Evolutionary conservation across 2,329 filamentous ascomycete genomes (phyloP).

Genomic region (Aspergillus sp.): DNA sequence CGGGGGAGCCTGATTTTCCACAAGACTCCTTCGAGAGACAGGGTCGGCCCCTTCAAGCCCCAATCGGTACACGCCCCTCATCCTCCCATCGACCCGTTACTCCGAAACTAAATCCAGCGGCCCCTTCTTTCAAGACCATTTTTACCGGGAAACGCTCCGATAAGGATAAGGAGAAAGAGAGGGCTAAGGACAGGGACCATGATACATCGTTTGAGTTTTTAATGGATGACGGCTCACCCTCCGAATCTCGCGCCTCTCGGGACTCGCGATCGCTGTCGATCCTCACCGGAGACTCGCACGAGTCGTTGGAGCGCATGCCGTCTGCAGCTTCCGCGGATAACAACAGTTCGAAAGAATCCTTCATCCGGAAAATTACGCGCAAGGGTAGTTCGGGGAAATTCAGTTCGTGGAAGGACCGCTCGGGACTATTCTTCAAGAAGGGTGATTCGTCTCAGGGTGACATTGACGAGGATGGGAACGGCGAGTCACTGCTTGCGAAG

Average conservation of each 20-base stretch:
- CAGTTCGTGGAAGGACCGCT: conserved; percentile 53
- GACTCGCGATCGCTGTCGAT: conserved; percentile 46
- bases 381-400: conserved; percentile 53
- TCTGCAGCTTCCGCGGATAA: conserved; percentile 44
- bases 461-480: conserved; percentile 43
- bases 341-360: conserved; percentile 46
- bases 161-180: conserved; percentile 45
- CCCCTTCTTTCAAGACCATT: conserved; percentile 79
- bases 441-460: conserved; percentile 45
- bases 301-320: conserved; percentile 48
- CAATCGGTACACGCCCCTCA: conserved; percentile 77
- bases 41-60: conserved; percentile 57
- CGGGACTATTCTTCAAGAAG: conserved; percentile 48
- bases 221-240: conserved; percentile 42
- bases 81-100: conserved; percentile 56
- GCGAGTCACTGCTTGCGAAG: conserved; percentile 43
- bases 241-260: conserved; percentile 45
- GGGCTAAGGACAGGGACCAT: conserved; percentile 33
- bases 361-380: conserved; percentile 53
- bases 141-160: conserved; percentile 56
- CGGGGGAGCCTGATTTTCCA: conserved; percentile 50
- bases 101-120: conserved; percentile 76
- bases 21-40: conserved; percentile 48
- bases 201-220: conserved; percentile 31
- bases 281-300: conserved; percentile 48